Percentiles rank a stretch among this genome's conserved stretches.
Conservation (phyloP, 2,329 filamentous ascomycete genomes). For the Fusarium redolens region DNA sequence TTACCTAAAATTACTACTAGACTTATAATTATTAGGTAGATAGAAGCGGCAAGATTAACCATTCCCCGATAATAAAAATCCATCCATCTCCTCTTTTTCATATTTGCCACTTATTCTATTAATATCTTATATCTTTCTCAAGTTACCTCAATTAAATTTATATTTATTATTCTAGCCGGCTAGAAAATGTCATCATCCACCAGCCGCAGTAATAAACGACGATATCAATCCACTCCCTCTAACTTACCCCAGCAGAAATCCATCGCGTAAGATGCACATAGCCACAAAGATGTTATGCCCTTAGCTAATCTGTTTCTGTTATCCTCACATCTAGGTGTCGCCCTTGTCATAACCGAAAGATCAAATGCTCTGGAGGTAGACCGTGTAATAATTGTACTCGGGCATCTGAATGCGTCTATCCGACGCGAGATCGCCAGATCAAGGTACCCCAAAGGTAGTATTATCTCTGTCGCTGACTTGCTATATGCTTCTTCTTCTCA, state of each 20-base stretch:
- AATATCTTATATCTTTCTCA: neutral
- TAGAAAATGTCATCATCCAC: neutral
- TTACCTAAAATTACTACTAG: too few species aligned
- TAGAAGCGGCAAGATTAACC: neutral
- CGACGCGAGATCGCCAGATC: neutral
- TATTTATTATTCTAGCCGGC: neutral
- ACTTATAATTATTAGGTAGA: too few species aligned
- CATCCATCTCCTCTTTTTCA: neutral
- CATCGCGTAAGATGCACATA: neutral
- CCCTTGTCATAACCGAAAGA: neutral
- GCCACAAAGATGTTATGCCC: neutral
- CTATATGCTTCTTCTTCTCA: neutral
- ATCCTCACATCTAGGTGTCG: neutral
- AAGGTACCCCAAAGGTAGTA: neutral
- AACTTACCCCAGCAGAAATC: neutral
- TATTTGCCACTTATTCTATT: neutral
- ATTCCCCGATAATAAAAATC: neutral
- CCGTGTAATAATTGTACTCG: neutral
- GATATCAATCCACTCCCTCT: neutral
- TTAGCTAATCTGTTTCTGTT: neutral
- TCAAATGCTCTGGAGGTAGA: neutral
- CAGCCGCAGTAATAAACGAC: neutral
- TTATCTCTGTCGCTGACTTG: neutral
- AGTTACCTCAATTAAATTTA: too few species aligned
- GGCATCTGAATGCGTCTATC: neutral